Percentiles rank a stretch among this genome's conserved stretches.
Conservation (phyloP, 306 rosid species). For the Trichosanthes cucumerina region DNA sequence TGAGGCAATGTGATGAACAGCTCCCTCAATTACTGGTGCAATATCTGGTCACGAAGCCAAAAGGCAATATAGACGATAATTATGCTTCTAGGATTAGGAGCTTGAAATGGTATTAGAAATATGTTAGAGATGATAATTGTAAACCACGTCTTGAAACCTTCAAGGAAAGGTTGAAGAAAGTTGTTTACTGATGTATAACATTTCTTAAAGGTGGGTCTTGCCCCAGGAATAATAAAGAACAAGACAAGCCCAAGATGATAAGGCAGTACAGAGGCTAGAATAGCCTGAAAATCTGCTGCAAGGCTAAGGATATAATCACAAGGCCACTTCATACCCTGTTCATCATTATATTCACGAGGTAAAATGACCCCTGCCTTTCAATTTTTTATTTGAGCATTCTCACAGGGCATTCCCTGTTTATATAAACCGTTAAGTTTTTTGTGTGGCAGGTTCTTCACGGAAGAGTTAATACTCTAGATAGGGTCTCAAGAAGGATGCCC, state of each 20-base stretch:
- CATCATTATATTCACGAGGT: background rate
- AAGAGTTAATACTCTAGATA: no score
- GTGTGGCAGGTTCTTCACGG: background rate
- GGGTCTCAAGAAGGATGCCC: no score
- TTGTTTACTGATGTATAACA: background rate
- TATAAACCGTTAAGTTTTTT: background rate
- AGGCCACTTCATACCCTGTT: background rate
- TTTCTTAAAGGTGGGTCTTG: background rate
- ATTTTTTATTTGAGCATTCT: background rate
- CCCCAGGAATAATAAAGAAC: background rate
- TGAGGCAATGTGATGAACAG: constrained; percentile 95
- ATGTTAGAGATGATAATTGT: background rate
- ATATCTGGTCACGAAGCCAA: constrained; percentile 47
- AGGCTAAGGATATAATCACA: background rate
- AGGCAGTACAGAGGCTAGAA: background rate
- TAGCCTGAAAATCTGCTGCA: background rate
- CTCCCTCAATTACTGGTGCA: constrained; percentile 98
- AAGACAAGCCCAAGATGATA: background rate
- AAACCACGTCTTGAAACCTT: background rate
- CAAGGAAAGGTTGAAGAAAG: background rate
- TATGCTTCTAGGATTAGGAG: background rate
- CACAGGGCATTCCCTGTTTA: background rate
- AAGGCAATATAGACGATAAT: constrained; percentile 6
- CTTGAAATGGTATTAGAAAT: background rate
- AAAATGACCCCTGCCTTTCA: background rate